These are phyloP conservation scores for Wickerhamiella cacticola DNA, from an alignment of 805 yeast species.

Conservation along the genomic window DNA sequence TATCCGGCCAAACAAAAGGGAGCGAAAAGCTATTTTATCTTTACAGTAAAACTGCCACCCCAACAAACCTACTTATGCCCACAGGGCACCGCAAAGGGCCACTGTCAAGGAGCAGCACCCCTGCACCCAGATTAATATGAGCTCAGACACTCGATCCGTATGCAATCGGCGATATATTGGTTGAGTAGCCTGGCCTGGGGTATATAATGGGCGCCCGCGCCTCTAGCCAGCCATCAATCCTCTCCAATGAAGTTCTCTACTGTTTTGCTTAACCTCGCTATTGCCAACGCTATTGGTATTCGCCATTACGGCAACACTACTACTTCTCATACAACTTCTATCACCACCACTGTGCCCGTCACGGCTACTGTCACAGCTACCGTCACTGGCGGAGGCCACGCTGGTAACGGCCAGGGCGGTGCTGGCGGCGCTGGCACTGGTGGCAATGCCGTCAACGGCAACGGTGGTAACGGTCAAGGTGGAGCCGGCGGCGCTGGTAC, in stretches of 20 bases:
- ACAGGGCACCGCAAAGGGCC: no score
- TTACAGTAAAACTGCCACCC: no score
- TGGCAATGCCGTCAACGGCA: neutral
- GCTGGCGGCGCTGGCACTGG: neutral
- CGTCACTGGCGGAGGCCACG: no score
- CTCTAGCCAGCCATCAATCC: neutral
- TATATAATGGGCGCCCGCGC: neutral
- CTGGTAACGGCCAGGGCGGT: no score
- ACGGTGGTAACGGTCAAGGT: no score
- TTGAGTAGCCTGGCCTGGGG: neutral
- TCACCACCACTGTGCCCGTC: neutral
- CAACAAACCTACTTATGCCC: no score
- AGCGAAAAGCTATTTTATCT: no score
- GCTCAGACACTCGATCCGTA: no score
- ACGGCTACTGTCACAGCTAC: neutral
- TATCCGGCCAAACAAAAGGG: no score
- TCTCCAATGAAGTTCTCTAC: slow-evolving; percentile 6
- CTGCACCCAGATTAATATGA: no score
- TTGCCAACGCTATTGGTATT: neutral
- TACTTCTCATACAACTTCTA: no score
- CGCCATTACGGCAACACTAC: neutral
- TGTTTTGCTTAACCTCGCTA: neutral
- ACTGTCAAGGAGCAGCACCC: no score
- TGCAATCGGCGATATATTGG: neutral
- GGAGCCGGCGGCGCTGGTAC: neutral